Evolutionary conservation across 2,329 filamentous ascomycete genomes (phyloP).

Genomic region (Drechslerella dactyloides): DNA sequence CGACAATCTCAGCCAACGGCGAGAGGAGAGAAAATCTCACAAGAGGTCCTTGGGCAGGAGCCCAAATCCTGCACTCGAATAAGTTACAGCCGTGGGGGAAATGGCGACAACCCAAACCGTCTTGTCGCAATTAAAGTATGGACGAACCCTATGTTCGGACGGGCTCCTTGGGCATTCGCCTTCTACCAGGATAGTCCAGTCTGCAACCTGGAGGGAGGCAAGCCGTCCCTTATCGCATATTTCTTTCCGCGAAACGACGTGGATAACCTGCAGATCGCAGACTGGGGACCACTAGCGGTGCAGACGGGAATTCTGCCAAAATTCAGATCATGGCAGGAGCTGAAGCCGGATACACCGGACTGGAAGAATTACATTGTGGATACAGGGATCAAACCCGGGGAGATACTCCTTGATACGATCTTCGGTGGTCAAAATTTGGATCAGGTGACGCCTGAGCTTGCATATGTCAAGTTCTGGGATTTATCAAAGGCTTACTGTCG

Average conservation of each 20-base stretch:
- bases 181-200: slow-evolving; percentile 4
- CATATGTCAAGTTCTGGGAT: slow-evolving; percentile 20
- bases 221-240: slow-evolving; percentile 12
- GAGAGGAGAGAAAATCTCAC: background rate
- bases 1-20: background rate
- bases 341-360: slow-evolving; percentile 7
- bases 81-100: background rate
- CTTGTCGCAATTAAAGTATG: slow-evolving; percentile 19
- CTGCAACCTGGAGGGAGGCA: background rate
- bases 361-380: slow-evolving; percentile 23
- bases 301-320: background rate
- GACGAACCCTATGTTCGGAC: background rate
- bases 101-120: background rate
- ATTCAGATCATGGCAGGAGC: slow-evolving; percentile 27
- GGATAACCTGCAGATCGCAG: slow-evolving; percentile 25
- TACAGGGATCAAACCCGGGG: slow-evolving; percentile 13
- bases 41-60: background rate
- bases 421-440: slow-evolving; percentile 4
- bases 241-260: slow-evolving; percentile 5
- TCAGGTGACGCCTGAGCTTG: background rate
- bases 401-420: slow-evolving; percentile 13
- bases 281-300: slow-evolving; percentile 9
- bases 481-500: background rate
- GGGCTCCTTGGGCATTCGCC: slow-evolving; percentile 24
- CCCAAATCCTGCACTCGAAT: slow-evolving; percentile 12